Evolutionary conservation across 768 basidiomycete species (phyloP).

Genomic region (Cystofilobasidium capitatum): DNA sequence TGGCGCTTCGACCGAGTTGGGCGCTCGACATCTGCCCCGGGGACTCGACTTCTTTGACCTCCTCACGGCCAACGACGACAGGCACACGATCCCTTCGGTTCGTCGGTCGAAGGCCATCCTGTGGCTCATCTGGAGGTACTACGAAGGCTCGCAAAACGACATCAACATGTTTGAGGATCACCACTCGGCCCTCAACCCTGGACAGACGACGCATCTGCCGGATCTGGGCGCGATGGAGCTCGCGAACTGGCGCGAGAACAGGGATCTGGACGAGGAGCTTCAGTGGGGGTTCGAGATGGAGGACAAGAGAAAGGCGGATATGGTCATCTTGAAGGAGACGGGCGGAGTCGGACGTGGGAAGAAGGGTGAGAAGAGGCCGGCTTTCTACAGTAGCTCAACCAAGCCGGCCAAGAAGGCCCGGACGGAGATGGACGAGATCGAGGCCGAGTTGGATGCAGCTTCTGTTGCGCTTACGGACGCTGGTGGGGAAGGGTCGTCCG

Average conservation of each 20-base stretch:
- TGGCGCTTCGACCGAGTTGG: conserved; percentile 53
- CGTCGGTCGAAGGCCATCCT: conserved; percentile 71
- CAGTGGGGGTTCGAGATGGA: conserved; percentile 72
- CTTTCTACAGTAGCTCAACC: conserved; percentile 46
- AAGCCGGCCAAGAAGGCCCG: conserved; percentile 79
- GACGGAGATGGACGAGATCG: conserved; percentile 79
- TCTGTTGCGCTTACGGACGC: too few relatives aligned
- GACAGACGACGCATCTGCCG: conserved; percentile 50
- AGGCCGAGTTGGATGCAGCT: conserved; percentile 64
- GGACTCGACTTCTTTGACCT: conserved; percentile 59
- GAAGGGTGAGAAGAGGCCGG: conserved; percentile 2
- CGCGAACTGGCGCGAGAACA: conserved; percentile 56
- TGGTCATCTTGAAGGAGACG: conserved; percentile 26
- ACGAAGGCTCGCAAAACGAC: conserved; percentile 49
- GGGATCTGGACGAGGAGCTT: conserved; percentile 45
- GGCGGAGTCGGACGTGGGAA: conserved; percentile 3
- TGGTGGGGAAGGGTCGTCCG: conserved; percentile 57
- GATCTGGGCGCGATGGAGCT: conserved; percentile 70
- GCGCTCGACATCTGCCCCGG: conserved; percentile 60
- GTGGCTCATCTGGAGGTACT: conserved; percentile 72
- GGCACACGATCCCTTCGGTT: conserved; percentile 49
- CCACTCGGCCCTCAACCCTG: conserved; percentile 50
- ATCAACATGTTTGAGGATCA: conserved; percentile 66
- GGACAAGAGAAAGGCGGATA: conserved; percentile 55
- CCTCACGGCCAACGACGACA: conserved; percentile 58